These are phyloP conservation scores for Chrysopogon serrulatus DNA, from an alignment of 176 grass and related monocot genomes.

Conservation along the genomic window DNA sequence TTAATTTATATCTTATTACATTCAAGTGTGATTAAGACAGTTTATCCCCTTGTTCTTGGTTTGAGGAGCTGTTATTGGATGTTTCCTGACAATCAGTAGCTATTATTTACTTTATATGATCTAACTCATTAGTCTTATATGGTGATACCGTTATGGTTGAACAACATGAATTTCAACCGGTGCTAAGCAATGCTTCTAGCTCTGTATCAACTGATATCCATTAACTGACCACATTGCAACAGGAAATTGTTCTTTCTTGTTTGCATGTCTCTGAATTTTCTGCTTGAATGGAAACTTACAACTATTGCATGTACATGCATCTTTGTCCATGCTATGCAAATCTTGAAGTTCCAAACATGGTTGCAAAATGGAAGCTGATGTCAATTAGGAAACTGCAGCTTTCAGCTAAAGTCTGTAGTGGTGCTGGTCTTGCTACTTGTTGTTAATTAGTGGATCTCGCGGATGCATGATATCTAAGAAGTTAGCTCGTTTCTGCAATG, in stretches of 20 bases:
- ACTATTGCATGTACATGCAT: background rate
- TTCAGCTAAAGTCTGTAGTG: background rate
- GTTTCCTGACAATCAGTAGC: background rate
- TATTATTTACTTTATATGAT: background rate
- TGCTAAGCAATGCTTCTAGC: background rate
- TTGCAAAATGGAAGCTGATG: background rate
- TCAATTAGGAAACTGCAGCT: background rate
- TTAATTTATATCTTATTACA: background rate
- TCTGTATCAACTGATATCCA: background rate
- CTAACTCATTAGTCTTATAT: background rate
- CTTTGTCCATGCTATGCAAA: background rate
- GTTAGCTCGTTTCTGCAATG: background rate
- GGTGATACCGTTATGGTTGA: background rate
- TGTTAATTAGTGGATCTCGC: conserved; percentile 7
- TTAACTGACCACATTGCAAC: background rate
- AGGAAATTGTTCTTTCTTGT: background rate
- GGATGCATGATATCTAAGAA: background rate
- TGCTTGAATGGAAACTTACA: background rate
- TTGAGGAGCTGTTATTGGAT: background rate
- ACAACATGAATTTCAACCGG: background rate
- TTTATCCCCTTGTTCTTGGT: background rate
- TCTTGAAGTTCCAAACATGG: background rate
- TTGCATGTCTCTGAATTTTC: background rate
- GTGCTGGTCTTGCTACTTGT: background rate
- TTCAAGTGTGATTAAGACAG: background rate